Evolutionary conservation across 768 basidiomycete species (phyloP).

Genomic region (Boletus patriciae): DNA sequence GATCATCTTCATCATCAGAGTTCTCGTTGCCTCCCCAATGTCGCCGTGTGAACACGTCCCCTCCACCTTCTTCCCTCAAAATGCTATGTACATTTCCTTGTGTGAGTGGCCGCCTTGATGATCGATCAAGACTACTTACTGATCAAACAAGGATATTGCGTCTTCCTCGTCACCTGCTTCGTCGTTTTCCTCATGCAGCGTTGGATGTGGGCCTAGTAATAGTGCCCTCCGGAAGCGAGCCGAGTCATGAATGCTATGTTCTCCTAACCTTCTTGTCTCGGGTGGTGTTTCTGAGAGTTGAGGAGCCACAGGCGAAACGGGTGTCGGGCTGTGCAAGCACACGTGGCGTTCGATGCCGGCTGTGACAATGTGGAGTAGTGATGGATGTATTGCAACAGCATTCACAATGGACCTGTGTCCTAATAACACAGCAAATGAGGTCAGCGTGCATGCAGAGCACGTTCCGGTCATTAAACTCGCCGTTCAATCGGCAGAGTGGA

Average conservation of each 20-base stretch:
- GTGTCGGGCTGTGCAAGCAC: constrained; percentile 65
- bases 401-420: constrained; percentile 82
- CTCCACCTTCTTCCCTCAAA: constrained; percentile 53
- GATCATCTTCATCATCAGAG: constrained; percentile 25
- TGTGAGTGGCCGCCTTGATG: constrained; percentile 11
- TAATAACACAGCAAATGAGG: constrained; percentile 23
- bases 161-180: constrained; percentile 43
- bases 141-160: constrained; percentile 69
- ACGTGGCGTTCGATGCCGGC: constrained; percentile 74
- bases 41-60: constrained; percentile 54
- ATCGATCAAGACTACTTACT: constrained; percentile 45
- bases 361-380: constrained; percentile 62
- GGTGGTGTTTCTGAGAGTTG: constrained; percentile 47
- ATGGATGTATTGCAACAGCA: constrained; percentile 68
- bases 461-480: constrained; percentile 34
- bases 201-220: constrained; percentile 28
- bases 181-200: constrained; percentile 28
- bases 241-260: constrained; percentile 36
- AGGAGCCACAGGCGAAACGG: constrained; percentile 49
- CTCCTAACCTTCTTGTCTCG: constrained; percentile 47
- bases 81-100: constrained; percentile 44
- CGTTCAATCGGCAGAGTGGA: constrained; percentile 60
- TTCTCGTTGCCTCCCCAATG: constrained; percentile 38
- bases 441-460: background rate
- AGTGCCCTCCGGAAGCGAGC: constrained; percentile 40